Evolutionary conservation across 768 basidiomycete genomes (phyloP).

Genomic region (Hygrophorus pudorinus): DNA sequence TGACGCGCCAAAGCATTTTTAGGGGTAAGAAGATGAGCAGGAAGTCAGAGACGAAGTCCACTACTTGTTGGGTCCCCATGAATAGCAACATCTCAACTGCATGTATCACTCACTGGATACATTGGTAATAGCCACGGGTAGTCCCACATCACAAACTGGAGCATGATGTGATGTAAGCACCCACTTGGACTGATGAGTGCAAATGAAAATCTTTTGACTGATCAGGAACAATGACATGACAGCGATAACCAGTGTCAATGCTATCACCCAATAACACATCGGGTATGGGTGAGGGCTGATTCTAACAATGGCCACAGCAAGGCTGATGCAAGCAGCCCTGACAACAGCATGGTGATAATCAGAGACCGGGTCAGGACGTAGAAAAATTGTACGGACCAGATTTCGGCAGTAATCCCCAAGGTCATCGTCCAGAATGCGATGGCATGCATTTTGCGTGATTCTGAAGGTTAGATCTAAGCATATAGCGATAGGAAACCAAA

Average conservation of each 20-base stretch:
- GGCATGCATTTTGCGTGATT: not conserved
- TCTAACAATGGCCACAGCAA: slow-evolving; percentile 12
- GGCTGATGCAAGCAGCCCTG: slow-evolving; percentile 12
- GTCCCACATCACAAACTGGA: not conserved
- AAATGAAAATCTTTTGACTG: slow-evolving; percentile 9
- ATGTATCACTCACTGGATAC: no score
- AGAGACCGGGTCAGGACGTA: not conserved
- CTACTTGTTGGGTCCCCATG: not conserved
- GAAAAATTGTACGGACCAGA: no score
- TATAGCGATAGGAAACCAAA: not conserved
- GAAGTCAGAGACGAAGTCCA: slow-evolving; percentile 7
- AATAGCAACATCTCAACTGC: no score
- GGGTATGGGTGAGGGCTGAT: not conserved
- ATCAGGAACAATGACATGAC: slow-evolving; percentile 5
- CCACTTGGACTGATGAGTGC: not conserved
- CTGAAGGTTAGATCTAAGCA: not conserved
- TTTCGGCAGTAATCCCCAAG: no score
- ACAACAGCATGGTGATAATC: not conserved
- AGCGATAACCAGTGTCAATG: slow-evolving; percentile 4
- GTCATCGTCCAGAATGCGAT: not conserved
- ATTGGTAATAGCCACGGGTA: not conserved
- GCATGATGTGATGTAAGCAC: not conserved
- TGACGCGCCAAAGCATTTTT: slow-evolving; percentile 5
- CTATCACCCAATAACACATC: not conserved
- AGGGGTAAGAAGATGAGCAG: slow-evolving; percentile 6